A percentile compares a stretch with the other conserved stretches of the same genome.
Conservation (phyloP, 306 rosid genomes). For the Cucumis cinereus region DNA sequence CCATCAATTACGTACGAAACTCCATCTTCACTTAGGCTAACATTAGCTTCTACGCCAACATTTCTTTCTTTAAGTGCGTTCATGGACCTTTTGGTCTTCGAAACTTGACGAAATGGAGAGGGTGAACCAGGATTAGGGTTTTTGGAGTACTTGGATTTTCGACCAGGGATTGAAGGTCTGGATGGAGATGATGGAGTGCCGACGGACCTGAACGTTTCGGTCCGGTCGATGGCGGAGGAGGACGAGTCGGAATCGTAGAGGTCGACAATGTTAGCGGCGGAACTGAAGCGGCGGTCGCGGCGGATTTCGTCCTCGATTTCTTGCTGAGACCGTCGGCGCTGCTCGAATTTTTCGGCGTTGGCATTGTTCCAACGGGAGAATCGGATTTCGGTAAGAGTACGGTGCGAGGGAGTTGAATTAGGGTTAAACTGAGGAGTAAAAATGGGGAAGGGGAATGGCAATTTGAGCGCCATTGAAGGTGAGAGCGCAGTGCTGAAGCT, state of each 20-base stretch:
- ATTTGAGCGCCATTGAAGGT: conserved; percentile 50
- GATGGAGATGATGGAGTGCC: conserved; percentile 69
- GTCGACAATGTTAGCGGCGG: conserved; percentile 24
- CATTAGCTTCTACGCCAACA: conserved; percentile 22
- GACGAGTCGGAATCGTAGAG: conserved; percentile 1
- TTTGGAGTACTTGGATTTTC: conserved; percentile 46
- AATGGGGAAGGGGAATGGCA: conserved; percentile 34
- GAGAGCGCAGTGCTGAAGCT: not conserved
- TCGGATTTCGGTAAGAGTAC: conserved; percentile 30
- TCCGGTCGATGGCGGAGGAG: conserved; percentile 2
- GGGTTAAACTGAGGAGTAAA: conserved; percentile 26
- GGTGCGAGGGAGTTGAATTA: conserved; percentile 14
- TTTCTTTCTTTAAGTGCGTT: conserved; percentile 16
- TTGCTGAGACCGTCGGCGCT: conserved; percentile 40
- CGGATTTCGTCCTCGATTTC: conserved; percentile 66
- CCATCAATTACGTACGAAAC: conserved; percentile 41
- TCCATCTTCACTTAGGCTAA: conserved; percentile 49
- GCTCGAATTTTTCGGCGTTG: conserved; percentile 52
- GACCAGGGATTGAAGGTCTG: conserved; percentile 54
- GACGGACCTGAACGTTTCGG: conserved; percentile 23
- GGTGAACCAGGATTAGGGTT: conserved; percentile 32
- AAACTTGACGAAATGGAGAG: conserved; percentile 38
- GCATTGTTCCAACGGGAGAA: conserved; percentile 64
- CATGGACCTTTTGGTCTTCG: conserved; percentile 15
- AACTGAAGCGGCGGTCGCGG: conserved; percentile 51